Percentiles rank a stretch among this genome's conserved stretches.
These are phyloP conservation scores for Geranomyces michiganensis DNA, from an alignment of 192 early-diverging fungal species.

Conservation along the genomic window DNA sequence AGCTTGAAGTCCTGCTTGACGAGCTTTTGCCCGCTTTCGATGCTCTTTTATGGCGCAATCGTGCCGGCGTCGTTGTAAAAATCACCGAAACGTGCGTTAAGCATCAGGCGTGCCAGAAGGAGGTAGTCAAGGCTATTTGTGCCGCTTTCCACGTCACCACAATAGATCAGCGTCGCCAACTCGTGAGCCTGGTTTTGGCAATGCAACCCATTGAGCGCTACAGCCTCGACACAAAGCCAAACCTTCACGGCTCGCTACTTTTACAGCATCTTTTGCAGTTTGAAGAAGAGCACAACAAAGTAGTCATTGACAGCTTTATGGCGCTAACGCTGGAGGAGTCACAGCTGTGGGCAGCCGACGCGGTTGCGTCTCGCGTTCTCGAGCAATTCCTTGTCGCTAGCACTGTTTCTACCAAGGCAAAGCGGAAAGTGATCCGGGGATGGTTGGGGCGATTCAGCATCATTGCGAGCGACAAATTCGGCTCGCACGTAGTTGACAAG, in stretches of 20 bases:
- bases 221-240: constrained; percentile 31
- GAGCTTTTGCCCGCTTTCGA: constrained; percentile 43
- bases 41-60: constrained; percentile 41
- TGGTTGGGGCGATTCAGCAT: constrained; percentile 60
- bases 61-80: constrained; percentile 73
- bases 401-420: constrained; percentile 60
- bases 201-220: constrained; percentile 58
- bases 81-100: constrained; percentile 68
- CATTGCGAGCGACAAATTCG: constrained; percentile 73
- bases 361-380: constrained; percentile 73
- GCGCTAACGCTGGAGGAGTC: constrained; percentile 51
- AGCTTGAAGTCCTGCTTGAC: constrained; percentile 68
- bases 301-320: constrained; percentile 68
- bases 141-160: constrained; percentile 59
- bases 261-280: constrained; percentile 67
- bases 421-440: constrained; percentile 66
- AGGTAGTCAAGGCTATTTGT: constrained; percentile 52
- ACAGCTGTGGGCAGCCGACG: constrained; percentile 63
- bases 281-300: constrained; percentile 58
- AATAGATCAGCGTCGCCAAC: constrained; percentile 52
- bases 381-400: constrained; percentile 67
- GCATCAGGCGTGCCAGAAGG: constrained; percentile 59
- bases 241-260: constrained; percentile 70
- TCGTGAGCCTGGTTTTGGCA: constrained; percentile 62
- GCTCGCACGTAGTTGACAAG: constrained; percentile 78